Conservation (phyloP, 768 basidiomycete genomes). For the Suillus sp. region DNA sequence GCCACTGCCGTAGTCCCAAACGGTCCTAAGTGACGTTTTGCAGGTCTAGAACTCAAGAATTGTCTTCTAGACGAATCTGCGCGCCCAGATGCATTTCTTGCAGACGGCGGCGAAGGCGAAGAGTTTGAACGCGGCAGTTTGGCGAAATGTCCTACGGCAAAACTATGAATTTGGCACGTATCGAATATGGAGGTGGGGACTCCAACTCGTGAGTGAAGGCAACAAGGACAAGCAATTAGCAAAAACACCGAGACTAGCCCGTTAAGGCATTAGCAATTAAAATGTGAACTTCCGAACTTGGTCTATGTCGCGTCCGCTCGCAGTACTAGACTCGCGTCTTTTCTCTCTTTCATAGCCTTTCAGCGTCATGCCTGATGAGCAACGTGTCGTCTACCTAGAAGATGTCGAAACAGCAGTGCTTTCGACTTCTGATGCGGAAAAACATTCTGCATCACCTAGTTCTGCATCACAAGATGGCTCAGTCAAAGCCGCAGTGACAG, state of each 20-base stretch:
- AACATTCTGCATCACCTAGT: conserved; percentile 20
- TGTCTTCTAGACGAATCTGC: conserved; percentile 47
- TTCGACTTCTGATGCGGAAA: conserved; percentile 11
- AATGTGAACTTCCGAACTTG: background rate
- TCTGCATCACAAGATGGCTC: conserved; percentile 26
- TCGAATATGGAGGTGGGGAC: background rate
- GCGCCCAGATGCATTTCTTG: conserved; percentile 53
- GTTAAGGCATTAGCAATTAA: conserved; percentile 4
- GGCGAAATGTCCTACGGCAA: conserved; percentile 28
- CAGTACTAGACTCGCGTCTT: background rate
- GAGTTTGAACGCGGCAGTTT: conserved; percentile 81
- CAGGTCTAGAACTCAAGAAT: conserved; percentile 31
- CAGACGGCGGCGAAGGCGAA: conserved; percentile 72
- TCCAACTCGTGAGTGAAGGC: background rate
- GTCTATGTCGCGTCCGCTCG: background rate
- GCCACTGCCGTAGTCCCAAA: conserved; percentile 21
- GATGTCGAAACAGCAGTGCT: conserved; percentile 40
- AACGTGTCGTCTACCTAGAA: conserved; percentile 44
- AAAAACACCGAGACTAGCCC: conserved; percentile 3
- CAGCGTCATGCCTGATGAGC: conserved; percentile 26
- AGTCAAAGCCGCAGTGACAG: conserved; percentile 16
- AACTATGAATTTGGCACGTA: conserved; percentile 4
- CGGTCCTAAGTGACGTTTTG: conserved; percentile 29
- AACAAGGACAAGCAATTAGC: conserved; percentile 11
- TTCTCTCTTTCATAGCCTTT: conserved; percentile 15